Conservation (phyloP, 2,329 filamentous ascomycete genomes). For the Fusarium goolgardi region DNA sequence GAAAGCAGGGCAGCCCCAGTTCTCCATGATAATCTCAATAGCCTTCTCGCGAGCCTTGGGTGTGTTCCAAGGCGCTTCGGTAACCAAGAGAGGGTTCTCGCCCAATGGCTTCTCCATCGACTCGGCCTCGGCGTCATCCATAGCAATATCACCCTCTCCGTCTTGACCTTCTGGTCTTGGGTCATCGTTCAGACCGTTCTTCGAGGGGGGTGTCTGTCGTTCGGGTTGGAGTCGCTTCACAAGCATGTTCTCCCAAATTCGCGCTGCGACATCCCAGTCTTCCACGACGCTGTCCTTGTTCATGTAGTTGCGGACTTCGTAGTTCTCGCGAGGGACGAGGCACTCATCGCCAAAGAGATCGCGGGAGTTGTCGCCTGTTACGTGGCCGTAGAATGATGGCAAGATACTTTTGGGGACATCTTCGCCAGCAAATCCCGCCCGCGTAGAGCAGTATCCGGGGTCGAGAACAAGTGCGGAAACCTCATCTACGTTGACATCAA, state of each 20-base stretch:
- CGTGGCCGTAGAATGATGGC: conserved; percentile 85
- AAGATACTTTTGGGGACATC: conserved; percentile 95
- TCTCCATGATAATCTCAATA: conserved; percentile 97
- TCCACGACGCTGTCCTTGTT: conserved; percentile 88
- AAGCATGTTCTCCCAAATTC: conserved; percentile 93
- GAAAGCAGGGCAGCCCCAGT: conserved; percentile 94
- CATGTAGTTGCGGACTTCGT: conserved; percentile 94
- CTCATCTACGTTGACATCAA: conserved; percentile 73
- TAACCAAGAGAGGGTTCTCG: conserved; percentile 92
- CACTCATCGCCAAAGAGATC: conserved; percentile 91
- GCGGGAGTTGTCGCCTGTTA: conserved; percentile 59
- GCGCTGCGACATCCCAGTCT: conserved; percentile 92
- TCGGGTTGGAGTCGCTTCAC: conserved; percentile 87
- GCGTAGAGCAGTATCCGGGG: conserved; percentile 88
- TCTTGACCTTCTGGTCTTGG: conserved; percentile 69
- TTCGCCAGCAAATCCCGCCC: conserved; percentile 97
- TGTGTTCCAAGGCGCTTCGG: conserved; percentile 92
- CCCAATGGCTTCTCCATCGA: conserved; percentile 80
- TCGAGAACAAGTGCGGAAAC: conserved; percentile 97
- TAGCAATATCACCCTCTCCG: conserved; percentile 69
- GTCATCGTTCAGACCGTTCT: conserved; percentile 83
- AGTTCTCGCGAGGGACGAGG: conserved; percentile 77
- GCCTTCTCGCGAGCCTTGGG: conserved; percentile 90
- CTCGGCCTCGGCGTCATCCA: conserved; percentile 61
- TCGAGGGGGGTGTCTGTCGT: conserved; percentile 74